Percentiles rank a stretch among this genome's conserved stretches.
Conservation (phyloP, 148 eudicot genomes). For the Camellia japonica region DNA sequence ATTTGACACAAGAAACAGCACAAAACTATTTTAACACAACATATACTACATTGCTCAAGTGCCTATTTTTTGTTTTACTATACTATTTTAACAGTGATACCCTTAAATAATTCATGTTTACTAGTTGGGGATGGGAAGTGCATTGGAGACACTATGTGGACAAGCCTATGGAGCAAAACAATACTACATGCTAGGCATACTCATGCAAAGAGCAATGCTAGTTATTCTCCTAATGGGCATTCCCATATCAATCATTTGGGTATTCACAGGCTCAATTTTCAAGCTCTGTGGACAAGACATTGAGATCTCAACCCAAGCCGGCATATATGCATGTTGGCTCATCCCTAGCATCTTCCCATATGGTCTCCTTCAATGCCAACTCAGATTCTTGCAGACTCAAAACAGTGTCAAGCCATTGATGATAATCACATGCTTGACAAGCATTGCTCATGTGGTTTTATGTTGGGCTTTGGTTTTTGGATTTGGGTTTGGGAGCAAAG, state of each 20-base stretch:
- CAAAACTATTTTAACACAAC: too few relatives aligned
- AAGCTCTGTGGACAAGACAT: slow-evolving; percentile 28
- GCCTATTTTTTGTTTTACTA: too few relatives aligned
- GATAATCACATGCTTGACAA: slow-evolving; percentile 21
- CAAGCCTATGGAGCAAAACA: slow-evolving; percentile 47
- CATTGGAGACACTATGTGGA: slow-evolving; percentile 41
- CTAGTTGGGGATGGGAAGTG: slow-evolving; percentile 47
- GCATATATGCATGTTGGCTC: slow-evolving; percentile 27
- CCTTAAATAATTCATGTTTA: background rate
- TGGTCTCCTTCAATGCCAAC: slow-evolving; percentile 29
- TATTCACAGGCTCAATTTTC: slow-evolving; percentile 19
- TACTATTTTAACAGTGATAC: too few relatives aligned
- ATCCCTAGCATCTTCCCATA: slow-evolving; percentile 41
- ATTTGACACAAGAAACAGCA: too few relatives aligned
- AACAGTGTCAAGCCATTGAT: slow-evolving; percentile 36
- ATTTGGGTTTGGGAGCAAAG: slow-evolving; percentile 33
- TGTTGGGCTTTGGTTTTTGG: slow-evolving; percentile 33
- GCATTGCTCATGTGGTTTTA: background rate
- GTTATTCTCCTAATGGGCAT: slow-evolving; percentile 23
- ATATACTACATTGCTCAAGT: too few relatives aligned
- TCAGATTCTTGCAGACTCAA: slow-evolving; percentile 40
- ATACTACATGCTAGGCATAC: slow-evolving; percentile 39
- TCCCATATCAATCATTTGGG: slow-evolving; percentile 32
- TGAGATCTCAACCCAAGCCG: slow-evolving; percentile 33
- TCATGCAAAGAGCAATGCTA: slow-evolving; percentile 39